Percentiles rank a stretch among this genome's conserved stretches.
Conservation (phyloP, 2,329 filamentous ascomycete species). For the Sporothrix protearum region DNA sequence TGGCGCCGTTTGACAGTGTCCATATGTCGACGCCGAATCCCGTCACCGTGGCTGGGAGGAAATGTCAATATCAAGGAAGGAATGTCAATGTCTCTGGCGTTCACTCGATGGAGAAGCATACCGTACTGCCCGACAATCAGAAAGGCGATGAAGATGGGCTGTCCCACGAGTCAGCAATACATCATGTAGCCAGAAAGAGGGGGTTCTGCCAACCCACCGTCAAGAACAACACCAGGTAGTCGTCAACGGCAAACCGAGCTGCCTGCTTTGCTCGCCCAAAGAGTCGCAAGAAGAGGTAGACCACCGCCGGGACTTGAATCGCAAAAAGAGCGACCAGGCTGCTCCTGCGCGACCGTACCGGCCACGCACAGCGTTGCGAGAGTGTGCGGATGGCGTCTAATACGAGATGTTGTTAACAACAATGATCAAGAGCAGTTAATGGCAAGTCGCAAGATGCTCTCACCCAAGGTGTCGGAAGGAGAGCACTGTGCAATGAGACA, state of each 20-base stretch:
- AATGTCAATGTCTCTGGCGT: too few relatives aligned
- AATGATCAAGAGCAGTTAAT: too few relatives aligned
- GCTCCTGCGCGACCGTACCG: conserved; percentile 34
- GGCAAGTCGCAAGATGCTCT: background rate
- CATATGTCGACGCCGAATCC: conserved; percentile 41
- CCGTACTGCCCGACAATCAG: conserved; percentile 36
- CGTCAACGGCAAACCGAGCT: conserved; percentile 37
- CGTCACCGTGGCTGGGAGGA: conserved; percentile 29
- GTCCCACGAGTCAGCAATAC: background rate
- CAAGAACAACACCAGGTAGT: conserved; percentile 40
- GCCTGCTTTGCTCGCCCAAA: conserved; percentile 38
- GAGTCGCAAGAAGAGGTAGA: conserved; percentile 39
- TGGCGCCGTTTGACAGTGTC: conserved; percentile 33
- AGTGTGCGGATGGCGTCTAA: background rate
- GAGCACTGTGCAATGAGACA: conserved; percentile 16
- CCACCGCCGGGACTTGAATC: conserved; percentile 37
- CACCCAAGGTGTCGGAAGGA: conserved; percentile 11
- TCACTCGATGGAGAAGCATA: conserved; percentile 26
- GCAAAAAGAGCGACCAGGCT: conserved; percentile 38
- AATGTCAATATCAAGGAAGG: background rate
- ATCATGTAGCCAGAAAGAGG: background rate
- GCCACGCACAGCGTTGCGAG: conserved; percentile 32
- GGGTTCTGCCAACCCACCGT: conserved; percentile 35
- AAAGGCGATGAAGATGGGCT: conserved; percentile 36
- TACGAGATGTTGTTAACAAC: background rate